Conservation (phyloP, 2,329 filamentous ascomycete species). For the Coniosporium tulheliwenetii region DNA sequence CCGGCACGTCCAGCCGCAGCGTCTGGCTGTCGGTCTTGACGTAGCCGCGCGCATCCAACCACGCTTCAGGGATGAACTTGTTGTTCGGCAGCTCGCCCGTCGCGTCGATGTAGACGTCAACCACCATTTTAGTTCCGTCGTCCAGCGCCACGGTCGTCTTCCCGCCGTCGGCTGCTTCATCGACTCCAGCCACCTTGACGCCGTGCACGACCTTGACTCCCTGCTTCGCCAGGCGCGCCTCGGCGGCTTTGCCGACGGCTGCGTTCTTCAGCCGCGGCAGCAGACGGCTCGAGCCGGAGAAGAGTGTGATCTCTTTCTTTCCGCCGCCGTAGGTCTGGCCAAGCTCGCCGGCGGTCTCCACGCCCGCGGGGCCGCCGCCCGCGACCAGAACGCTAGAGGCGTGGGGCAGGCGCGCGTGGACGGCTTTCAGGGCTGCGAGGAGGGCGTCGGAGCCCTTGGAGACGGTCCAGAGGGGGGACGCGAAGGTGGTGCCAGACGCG, state of each 20-base stretch:
- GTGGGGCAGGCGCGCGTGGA: neutral
- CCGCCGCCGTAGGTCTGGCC: constrained; percentile 8
- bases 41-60: constrained; percentile 20
- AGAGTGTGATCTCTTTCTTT: constrained; percentile 13
- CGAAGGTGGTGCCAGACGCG: neutral
- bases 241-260: constrained; percentile 14
- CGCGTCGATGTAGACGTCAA: constrained; percentile 24
- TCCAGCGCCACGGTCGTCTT: constrained; percentile 18
- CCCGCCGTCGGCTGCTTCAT: constrained; percentile 7
- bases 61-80: constrained; percentile 21
- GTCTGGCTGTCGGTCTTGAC: constrained; percentile 20
- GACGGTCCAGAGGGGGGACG: neutral
- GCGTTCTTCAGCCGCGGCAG: constrained; percentile 10
- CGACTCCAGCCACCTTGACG: constrained; percentile 9
- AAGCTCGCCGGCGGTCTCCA: constrained; percentile 2
- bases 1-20: constrained; percentile 5
- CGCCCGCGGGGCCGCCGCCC: constrained; percentile 1
- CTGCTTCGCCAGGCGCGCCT: constrained; percentile 14
- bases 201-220: constrained; percentile 19
- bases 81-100: constrained; percentile 23
- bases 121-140: constrained; percentile 19
- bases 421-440: constrained; percentile 1
- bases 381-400: constrained; percentile 1
- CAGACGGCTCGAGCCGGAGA: constrained; percentile 9
- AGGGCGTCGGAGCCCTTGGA: too few species aligned